These are phyloP conservation scores for Teratosphaeriaceae sp. DNA, from an alignment of 2,329 filamentous ascomycete species.

Conservation along the genomic window DNA sequence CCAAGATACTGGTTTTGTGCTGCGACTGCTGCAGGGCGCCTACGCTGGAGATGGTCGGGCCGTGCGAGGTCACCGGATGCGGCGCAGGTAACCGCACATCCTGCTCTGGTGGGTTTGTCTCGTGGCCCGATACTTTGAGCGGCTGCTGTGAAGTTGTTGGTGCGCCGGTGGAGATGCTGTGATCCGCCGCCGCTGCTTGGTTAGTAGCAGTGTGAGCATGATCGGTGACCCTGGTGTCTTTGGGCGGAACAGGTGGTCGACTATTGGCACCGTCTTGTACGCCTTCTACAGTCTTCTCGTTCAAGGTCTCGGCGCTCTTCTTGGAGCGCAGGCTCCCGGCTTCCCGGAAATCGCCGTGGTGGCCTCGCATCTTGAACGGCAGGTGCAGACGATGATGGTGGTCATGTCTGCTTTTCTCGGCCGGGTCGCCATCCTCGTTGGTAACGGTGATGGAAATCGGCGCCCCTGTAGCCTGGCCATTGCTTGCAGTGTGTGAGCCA, in stretches of 20 bases:
- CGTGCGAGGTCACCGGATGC: constrained; percentile 27
- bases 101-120: constrained; percentile 36
- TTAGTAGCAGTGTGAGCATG: constrained; percentile 4
- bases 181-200: too few relatives aligned
- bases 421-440: constrained; percentile 46
- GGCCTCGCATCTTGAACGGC: constrained; percentile 21
- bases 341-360: constrained; percentile 11
- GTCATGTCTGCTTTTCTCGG: constrained; percentile 31
- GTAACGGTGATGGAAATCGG: constrained; percentile 74
- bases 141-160: constrained; percentile 10
- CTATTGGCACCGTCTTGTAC: background rate
- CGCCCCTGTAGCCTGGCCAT: constrained; percentile 18
- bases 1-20: constrained; percentile 53
- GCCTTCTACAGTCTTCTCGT: too few relatives aligned
- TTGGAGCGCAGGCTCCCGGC: constrained; percentile 9
- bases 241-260: constrained; percentile 1
- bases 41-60: constrained; percentile 39
- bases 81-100: constrained; percentile 38
- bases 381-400: constrained; percentile 27
- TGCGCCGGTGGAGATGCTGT: constrained; percentile 2
- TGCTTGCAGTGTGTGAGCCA: background rate
- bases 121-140: constrained; percentile 26
- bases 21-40: constrained; percentile 46
- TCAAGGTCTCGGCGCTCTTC: constrained; percentile 9
- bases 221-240: constrained; percentile 2